Evolutionary conservation across 768 basidiomycete genomes (phyloP).

Genomic region (Russula earlei): DNA sequence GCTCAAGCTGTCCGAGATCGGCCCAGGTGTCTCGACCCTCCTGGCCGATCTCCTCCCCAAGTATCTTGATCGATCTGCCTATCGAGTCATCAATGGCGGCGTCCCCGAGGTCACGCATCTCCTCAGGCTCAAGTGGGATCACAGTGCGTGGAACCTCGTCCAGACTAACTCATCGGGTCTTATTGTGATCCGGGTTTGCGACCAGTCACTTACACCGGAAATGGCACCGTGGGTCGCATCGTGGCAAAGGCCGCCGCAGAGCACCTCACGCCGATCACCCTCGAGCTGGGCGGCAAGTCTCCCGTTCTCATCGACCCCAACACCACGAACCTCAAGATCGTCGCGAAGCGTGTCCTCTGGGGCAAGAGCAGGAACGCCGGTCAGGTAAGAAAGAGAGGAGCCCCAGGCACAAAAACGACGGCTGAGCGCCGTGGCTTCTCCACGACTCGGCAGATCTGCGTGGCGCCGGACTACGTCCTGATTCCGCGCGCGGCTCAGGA

Average conservation of each 20-base stretch:
- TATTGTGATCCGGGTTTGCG: not conserved
- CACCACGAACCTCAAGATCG: constrained; percentile 37
- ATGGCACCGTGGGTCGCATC: constrained; percentile 30
- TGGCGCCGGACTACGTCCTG: constrained; percentile 39
- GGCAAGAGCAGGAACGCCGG: constrained; percentile 60
- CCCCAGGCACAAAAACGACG: too few species aligned
- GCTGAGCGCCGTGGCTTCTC: too few species aligned
- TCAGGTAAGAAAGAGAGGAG: constrained; percentile 41
- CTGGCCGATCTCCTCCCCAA: constrained; percentile 60
- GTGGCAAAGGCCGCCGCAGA: constrained; percentile 36
- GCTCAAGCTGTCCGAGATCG: constrained; percentile 69
- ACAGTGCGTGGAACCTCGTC: constrained; percentile 30
- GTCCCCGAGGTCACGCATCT: constrained; percentile 31
- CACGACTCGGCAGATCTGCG: constrained; percentile 28
- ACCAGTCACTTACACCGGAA: constrained; percentile 35
- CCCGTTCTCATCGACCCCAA: constrained; percentile 36
- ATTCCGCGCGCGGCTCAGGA: constrained; percentile 35
- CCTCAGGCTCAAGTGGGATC: constrained; percentile 33
- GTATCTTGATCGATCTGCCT: constrained; percentile 61
- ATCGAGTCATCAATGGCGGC: constrained; percentile 54
- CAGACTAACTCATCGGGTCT: constrained; percentile 10
- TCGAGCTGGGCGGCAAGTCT: constrained; percentile 38
- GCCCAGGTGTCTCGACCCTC: constrained; percentile 45
- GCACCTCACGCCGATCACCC: constrained; percentile 34
- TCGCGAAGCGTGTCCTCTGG: constrained; percentile 58